Conservation (phyloP, 768 basidiomycete genomes). For the Psilocybe subaeruginosa region DNA sequence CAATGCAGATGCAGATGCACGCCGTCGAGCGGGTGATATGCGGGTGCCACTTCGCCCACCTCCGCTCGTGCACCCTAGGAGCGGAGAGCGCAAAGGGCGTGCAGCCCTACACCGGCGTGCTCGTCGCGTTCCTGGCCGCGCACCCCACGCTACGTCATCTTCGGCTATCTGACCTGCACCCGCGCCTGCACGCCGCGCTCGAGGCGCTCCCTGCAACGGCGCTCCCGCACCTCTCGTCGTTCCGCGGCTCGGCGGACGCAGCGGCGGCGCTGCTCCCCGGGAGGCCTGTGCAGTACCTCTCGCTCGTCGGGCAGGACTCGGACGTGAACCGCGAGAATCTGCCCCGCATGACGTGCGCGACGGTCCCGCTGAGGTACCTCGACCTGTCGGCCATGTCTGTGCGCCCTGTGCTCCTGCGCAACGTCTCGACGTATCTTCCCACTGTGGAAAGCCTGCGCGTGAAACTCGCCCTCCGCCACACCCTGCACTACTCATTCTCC, state of each 20-base stretch:
- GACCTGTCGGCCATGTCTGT: conserved; percentile 65
- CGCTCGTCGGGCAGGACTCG: conserved; percentile 59
- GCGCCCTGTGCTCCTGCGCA: conserved; percentile 58
- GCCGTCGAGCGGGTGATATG: conserved; percentile 50
- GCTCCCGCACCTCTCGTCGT: conserved; percentile 52
- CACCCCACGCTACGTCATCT: conserved; percentile 47
- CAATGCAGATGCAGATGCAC: conserved; percentile 29
- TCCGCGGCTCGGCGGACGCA: conserved; percentile 63
- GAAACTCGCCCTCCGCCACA: conserved; percentile 64
- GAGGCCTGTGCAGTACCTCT: conserved; percentile 57
- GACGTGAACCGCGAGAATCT: conserved; percentile 57
- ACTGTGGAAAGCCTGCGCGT: conserved; percentile 55
- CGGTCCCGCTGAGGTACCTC: conserved; percentile 51
- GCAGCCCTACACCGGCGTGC: conserved; percentile 42
- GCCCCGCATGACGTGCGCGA: conserved; percentile 48
- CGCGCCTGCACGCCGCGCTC: conserved; percentile 43
- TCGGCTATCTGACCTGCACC: conserved; percentile 47
- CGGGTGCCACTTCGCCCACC: conserved; percentile 41
- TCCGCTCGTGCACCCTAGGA: conserved; percentile 44
- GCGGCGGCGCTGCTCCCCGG: conserved; percentile 65
- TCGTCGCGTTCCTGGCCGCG: conserved; percentile 45
- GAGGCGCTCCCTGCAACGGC: conserved; percentile 39
- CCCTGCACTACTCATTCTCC: conserved; percentile 63
- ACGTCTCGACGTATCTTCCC: conserved; percentile 54
- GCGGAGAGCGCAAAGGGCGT: conserved; percentile 47